phyloP scores from a whole-genome alignment of 495 filamentous ascomycete species.

The Penicillium salamii region DNA sequence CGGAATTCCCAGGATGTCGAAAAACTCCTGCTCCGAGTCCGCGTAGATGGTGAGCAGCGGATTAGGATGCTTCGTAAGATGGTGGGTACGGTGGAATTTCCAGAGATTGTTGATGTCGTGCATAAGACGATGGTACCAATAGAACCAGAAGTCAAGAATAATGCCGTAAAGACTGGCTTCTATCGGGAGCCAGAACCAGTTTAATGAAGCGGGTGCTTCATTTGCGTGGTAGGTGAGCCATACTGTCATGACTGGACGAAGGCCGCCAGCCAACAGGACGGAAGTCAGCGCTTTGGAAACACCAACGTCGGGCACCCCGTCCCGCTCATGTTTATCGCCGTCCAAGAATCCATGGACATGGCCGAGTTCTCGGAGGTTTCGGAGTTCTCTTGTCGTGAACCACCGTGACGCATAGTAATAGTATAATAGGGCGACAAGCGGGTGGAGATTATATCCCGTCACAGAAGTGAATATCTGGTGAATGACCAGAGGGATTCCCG shows the following conservation, averaged over 20 bases:
- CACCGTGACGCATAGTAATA: constrained; percentile 18
- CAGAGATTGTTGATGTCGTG: constrained; percentile 11
- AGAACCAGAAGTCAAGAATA: constrained; percentile 16
- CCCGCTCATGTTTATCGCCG: constrained; percentile 17
- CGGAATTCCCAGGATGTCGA: constrained; percentile 11
- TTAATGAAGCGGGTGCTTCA: constrained; percentile 32
- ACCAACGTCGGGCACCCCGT: constrained; percentile 16
- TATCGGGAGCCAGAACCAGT: constrained; percentile 8
- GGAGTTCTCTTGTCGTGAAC: constrained; percentile 11
- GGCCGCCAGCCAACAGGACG: constrained; percentile 7
- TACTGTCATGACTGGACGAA: constrained; percentile 10
- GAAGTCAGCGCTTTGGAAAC: constrained; percentile 10
- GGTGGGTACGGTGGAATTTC: constrained; percentile 16
- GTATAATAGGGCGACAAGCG: constrained; percentile 22
- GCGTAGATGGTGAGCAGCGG: constrained; percentile 12
- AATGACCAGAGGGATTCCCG: constrained; percentile 20
- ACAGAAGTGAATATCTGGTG: constrained; percentile 29
- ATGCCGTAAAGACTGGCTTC: constrained; percentile 14
- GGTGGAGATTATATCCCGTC: constrained; percentile 20
- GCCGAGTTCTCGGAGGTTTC: constrained; percentile 12
- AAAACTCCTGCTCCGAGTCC: constrained; percentile 14
- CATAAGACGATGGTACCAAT: constrained; percentile 17
- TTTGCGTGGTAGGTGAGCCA: constrained; percentile 30
- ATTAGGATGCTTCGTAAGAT: constrained; percentile 14
- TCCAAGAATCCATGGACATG: constrained; percentile 16